phyloP scores from a whole-genome alignment of 2,329 filamentous ascomycete genomes.

The Hymenoscyphus occultus region DNA sequence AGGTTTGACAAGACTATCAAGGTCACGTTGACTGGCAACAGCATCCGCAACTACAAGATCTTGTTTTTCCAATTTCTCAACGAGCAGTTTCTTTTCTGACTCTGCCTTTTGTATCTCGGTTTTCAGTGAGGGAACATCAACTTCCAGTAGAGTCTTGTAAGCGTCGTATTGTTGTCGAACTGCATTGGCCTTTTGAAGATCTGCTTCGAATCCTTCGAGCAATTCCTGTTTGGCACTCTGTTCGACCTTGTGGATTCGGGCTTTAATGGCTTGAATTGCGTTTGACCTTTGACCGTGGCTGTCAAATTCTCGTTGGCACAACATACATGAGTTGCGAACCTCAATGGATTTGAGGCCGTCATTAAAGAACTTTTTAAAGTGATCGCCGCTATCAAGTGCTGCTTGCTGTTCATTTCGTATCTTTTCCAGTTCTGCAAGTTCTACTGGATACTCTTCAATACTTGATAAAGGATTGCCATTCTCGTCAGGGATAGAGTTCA shows the following conservation, averaged over 20 bases:
- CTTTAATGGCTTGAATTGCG: constrained; percentile 65
- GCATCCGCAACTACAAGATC: constrained; percentile 65
- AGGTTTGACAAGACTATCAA: constrained; percentile 73
- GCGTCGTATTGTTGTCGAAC: constrained; percentile 70
- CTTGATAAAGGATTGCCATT: constrained; percentile 40
- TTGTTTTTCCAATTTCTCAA: constrained; percentile 62
- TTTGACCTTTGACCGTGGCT: constrained; percentile 58
- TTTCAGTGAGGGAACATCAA: constrained; percentile 68
- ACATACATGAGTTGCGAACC: constrained; percentile 68
- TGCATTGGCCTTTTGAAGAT: constrained; percentile 57
- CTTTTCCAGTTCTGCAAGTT: constrained; percentile 48
- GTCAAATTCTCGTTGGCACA: constrained; percentile 71
- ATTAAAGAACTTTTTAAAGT: constrained; percentile 68
- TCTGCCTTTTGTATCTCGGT: constrained; percentile 61
- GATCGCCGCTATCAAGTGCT: constrained; percentile 66
- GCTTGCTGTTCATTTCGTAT: constrained; percentile 53
- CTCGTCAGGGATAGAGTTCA: constrained; percentile 44
- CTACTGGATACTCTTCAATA: constrained; percentile 54
- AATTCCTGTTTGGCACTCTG: constrained; percentile 61
- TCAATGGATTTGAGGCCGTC: constrained; percentile 65
- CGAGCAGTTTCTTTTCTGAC: constrained; percentile 56
- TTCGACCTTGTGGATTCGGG: constrained; percentile 58
- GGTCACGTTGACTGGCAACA: constrained; percentile 64
- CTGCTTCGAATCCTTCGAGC: constrained; percentile 48
- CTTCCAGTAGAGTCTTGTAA: constrained; percentile 63